Evolutionary conservation across 495 filamentous ascomycete genomes (phyloP), one percentile per base, ranked within the genome.

Genomic region (Xylaria castorea): DNA sequence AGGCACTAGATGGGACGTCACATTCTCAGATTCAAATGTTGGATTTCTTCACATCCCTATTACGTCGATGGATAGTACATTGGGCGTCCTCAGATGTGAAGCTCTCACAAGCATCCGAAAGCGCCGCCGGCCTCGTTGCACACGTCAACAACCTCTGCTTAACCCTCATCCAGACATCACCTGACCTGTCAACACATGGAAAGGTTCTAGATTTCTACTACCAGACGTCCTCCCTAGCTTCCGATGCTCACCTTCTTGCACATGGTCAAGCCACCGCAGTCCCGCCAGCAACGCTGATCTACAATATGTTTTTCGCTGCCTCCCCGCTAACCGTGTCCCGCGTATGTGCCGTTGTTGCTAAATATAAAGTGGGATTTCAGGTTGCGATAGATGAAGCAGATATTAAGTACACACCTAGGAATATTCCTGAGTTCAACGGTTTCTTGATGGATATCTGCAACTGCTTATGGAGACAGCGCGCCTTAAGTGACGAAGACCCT

Each of bases 371-470:
- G 8, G 90, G 91, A 1, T 95, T 95, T 77, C 93, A 97, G 78
- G 80, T 81, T 6, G 88, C 90, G 73, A 87, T 91, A 80, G 22
- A 76, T 16, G 71, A 75, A 67, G 77, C 66, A 46, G 83, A 74
- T 12, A 82, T 68, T 67, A 80, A 71, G 63, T 87, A 83, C 71
- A 87, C 83, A 73, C 85, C 80, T 61, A 82, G 81, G 73, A 89
- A 87, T 75, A 88, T 94, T 66, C 86, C 89, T 53, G 84, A 87
- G 27, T 95, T 96, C 83, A 97, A 97, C 79, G 92, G 91, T 11
- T 94, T 91, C 76, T 86, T 97, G 40, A 96, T 96, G 92, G 94
- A 97, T 76, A 86, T 94, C 51, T 96, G 93, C 83, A 97, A 97
- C 76, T 88, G 93, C 58, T 75, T 97, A 18, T 97, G 94, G 93